phyloP scores from a whole-genome alignment of 441 rosid species.

The Melastoma candidum region DNA sequence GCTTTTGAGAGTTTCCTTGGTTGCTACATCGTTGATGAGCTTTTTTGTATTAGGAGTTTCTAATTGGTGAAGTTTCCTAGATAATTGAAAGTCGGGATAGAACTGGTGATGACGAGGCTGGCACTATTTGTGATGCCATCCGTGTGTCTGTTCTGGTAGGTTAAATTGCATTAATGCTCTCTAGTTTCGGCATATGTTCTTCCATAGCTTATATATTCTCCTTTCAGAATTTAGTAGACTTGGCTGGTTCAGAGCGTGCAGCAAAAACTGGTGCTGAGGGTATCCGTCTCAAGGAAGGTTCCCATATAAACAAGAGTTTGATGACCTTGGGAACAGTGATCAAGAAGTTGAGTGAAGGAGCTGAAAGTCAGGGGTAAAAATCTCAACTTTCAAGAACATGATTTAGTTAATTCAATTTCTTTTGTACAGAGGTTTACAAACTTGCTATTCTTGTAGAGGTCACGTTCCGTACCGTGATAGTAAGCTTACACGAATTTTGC shows the following conservation, averaged over 20 bases:
- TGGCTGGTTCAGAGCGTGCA: slow-evolving; percentile 98
- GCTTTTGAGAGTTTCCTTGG: slow-evolving; percentile 11
- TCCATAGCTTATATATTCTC: not conserved
- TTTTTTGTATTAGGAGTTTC: too few relatives aligned
- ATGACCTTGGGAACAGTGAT: slow-evolving; percentile 98
- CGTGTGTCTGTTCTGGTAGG: slow-evolving; percentile 95
- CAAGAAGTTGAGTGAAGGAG: slow-evolving; percentile 93
- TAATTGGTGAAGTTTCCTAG: slow-evolving; percentile 23
- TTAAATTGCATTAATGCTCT: not conserved
- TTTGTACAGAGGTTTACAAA: slow-evolving; percentile 1
- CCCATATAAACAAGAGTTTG: slow-evolving; percentile 92
- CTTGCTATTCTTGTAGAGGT: slow-evolving; percentile 40
- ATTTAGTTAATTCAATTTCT: slow-evolving; percentile 1
- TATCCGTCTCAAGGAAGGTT: slow-evolving; percentile 92
- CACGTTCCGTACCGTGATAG: slow-evolving; percentile 98
- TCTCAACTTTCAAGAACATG: slow-evolving; percentile 7
- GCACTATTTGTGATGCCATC: slow-evolving; percentile 82
- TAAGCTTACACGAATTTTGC: slow-evolving; percentile 93
- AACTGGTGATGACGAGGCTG: slow-evolving; percentile 46
- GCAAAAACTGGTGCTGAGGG: slow-evolving; percentile 99
- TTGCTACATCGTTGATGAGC: not conserved
- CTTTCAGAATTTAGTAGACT: slow-evolving; percentile 83
- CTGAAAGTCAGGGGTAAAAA: slow-evolving; percentile 86
- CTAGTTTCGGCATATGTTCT: too few relatives aligned
- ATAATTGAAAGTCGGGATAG: slow-evolving; percentile 92